These are phyloP conservation scores for Arthrobotrys conoides DNA, from an alignment of 2,329 filamentous ascomycete species.

Conservation along the genomic window DNA sequence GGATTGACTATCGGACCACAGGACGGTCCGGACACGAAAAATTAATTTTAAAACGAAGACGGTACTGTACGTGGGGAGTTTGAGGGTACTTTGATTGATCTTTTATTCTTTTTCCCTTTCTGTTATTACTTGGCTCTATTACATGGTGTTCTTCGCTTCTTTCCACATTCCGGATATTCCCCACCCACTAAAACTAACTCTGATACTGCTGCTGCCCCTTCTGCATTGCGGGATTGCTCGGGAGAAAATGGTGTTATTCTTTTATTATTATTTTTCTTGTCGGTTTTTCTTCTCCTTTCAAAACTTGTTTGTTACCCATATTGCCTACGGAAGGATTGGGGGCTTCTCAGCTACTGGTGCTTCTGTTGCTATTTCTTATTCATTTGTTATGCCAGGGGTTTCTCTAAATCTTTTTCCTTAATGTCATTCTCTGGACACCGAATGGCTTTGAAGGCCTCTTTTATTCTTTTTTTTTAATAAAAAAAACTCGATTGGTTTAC, in stretches of 20 bases:
- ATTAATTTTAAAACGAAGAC: constrained; percentile 1
- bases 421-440: not conserved
- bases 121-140: not conserved
- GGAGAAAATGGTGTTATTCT: constrained; percentile 36
- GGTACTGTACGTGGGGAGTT: not conserved
- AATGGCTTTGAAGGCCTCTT: no score
- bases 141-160: not conserved
- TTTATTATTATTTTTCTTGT: not conserved
- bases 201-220: not conserved
- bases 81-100: not conserved
- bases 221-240: constrained; percentile 34
- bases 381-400: not conserved
- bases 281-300: not conserved
- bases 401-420: not conserved
- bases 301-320: not conserved
- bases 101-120: not conserved
- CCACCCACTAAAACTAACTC: not conserved
- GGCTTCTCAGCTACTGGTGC: not conserved
- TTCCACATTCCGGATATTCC: not conserved
- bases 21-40: constrained; percentile 54
- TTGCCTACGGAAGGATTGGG: not conserved
- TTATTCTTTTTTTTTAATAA: not conserved
- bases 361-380: not conserved
- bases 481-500: not conserved
- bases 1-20: constrained; percentile 35